A percentile compares a stretch with the other conserved stretches of the same genome.
These are phyloP conservation scores for Solidago caesia DNA, from an alignment of 129 eudicot genomes.

Conservation along the genomic window DNA sequence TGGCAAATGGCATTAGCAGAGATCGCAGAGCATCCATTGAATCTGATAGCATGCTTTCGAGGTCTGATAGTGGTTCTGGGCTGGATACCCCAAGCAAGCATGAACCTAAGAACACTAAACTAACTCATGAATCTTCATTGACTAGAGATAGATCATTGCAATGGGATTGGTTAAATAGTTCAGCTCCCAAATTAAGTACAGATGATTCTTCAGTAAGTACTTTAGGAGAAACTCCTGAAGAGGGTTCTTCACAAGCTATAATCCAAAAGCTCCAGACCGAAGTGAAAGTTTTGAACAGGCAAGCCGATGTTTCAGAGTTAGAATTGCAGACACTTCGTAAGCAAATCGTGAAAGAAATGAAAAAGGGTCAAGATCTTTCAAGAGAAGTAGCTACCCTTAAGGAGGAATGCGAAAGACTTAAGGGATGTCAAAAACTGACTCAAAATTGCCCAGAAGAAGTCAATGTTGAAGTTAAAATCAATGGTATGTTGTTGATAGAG, in stretches of 20 bases:
- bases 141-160: constrained; percentile 41
- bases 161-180: constrained; percentile 64
- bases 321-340: constrained; percentile 80
- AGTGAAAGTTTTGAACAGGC: constrained; percentile 60
- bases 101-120: constrained; percentile 32
- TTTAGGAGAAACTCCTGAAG: constrained; percentile 40
- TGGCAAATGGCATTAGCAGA: constrained; percentile 15
- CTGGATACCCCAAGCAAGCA: constrained; percentile 53
- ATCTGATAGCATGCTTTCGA: constrained; percentile 73
- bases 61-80: constrained; percentile 60
- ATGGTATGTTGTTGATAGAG: constrained; percentile 38
- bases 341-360: constrained; percentile 72
- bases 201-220: constrained; percentile 68
- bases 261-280: constrained; percentile 62
- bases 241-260: constrained; percentile 38
- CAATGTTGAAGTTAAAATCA: constrained; percentile 31
- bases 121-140: constrained; percentile 15
- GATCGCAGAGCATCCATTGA: constrained; percentile 57
- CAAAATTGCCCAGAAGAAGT: constrained; percentile 35
- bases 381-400: constrained; percentile 54
- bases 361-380: constrained; percentile 63
- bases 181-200: constrained; percentile 49
- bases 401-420: constrained; percentile 61
- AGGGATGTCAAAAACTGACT: constrained; percentile 18
- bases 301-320: constrained; percentile 60